phyloP scores from a whole-genome alignment of 1,284 basidiomycete species.

The Pyrrhoderma lamaoense region DNA sequence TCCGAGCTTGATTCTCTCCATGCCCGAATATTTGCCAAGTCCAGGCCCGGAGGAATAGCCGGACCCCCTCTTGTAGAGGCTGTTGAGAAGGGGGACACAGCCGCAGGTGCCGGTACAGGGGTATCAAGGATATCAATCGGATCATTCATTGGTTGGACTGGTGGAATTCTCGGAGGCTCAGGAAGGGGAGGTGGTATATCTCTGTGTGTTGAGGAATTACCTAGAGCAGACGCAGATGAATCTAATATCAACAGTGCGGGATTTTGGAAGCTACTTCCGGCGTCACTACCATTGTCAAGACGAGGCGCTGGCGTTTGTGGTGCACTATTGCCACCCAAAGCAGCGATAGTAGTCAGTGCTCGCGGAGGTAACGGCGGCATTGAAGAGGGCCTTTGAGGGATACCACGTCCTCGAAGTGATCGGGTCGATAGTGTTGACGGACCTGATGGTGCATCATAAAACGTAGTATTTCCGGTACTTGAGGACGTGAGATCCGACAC shows the following conservation, averaged over 20 bases:
- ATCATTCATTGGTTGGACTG: neutral
- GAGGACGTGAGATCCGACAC: conserved; percentile 13
- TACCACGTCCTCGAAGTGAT: conserved; percentile 4
- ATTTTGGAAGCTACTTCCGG: conserved; percentile 7
- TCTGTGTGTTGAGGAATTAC: neutral
- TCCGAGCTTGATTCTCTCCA: conserved; percentile 18
- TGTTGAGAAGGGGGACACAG: conserved; percentile 17
- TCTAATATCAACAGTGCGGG: conserved; percentile 12
- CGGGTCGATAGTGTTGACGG: conserved; percentile 16
- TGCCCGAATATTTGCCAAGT: conserved; percentile 13
- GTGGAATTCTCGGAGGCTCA: neutral
- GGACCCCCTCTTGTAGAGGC: conserved; percentile 16
- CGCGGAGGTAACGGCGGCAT: conserved; percentile 14
- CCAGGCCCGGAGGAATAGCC: conserved; percentile 16
- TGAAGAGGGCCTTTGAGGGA: conserved; percentile 5
- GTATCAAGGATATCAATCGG: conserved; percentile 17
- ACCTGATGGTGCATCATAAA: conserved; percentile 17
- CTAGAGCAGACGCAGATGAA: conserved; percentile 8
- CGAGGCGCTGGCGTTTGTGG: conserved; percentile 11
- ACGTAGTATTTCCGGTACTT: conserved; percentile 16
- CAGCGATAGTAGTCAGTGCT: conserved; percentile 1
- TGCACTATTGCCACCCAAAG: conserved; percentile 2
- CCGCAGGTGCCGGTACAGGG: conserved; percentile 13
- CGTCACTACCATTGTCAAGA: conserved; percentile 10
- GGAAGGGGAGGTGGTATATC: conserved; percentile 7